A percentile compares a stretch with the other conserved stretches of the same genome.
These are phyloP conservation scores for Scleroderma citrinum DNA, from an alignment of 768 basidiomycete genomes.

Conservation along the genomic window DNA sequence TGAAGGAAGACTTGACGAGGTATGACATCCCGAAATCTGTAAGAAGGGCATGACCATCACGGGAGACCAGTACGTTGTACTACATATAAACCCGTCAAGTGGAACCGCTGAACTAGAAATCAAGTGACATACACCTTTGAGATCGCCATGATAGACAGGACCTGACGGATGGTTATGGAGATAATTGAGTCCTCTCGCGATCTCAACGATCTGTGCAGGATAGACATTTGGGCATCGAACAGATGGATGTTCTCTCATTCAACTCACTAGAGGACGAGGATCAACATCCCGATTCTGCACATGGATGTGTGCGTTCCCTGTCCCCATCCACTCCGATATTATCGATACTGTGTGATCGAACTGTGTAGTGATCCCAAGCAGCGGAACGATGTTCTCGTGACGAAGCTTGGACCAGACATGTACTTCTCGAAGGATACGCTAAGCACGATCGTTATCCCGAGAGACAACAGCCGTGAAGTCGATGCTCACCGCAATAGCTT, in stretches of 20 bases:
- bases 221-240: background rate
- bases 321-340: background rate
- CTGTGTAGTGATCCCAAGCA: background rate
- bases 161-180: constrained; percentile 29
- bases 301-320: background rate
- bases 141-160: constrained; percentile 11
- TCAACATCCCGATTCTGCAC: background rate
- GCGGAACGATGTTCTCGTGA: background rate
- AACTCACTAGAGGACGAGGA: background rate
- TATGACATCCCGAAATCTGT: background rate
- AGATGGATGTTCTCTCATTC: background rate
- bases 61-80: background rate
- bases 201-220: constrained; percentile 27
- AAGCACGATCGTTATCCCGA: background rate
- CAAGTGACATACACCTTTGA: constrained; percentile 2
- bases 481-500: background rate
- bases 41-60: background rate
- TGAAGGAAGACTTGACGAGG: background rate
- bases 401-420: constrained; percentile 2
- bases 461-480: background rate
- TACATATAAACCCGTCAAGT: background rate
- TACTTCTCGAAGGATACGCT: background rate
- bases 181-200: constrained; percentile 32
- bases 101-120: background rate
- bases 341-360: background rate